phyloP scores from a whole-genome alignment of 148 eudicot species.

The Persicaria tinctoria region DNA sequence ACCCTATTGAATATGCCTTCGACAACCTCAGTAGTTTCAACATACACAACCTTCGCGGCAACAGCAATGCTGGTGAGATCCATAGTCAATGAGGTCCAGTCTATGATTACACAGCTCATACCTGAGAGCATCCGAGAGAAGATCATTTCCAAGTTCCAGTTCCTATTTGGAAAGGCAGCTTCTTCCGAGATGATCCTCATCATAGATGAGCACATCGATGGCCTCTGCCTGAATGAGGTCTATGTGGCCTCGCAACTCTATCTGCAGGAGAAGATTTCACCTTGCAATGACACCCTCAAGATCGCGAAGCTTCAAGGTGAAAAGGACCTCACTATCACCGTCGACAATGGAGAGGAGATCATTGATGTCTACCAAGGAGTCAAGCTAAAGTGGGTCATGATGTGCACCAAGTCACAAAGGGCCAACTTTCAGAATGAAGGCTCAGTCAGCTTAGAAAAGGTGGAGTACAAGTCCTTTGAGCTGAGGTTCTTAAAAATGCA shows the following conservation, averaged over 20 bases:
- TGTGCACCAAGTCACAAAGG: not conserved
- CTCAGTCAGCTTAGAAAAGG: not conserved
- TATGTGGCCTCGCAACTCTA: not conserved
- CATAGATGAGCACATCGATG: not conserved
- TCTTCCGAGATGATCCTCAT: not conserved
- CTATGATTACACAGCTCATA: not conserved
- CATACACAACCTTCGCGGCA: not conserved
- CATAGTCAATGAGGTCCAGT: not conserved
- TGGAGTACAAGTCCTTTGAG: not conserved
- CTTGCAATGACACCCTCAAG: not conserved
- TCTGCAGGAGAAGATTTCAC: not conserved
- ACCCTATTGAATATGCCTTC: not conserved
- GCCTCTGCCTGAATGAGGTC: not conserved
- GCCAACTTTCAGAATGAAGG: not conserved
- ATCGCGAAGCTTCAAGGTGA: not conserved
- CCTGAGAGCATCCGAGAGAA: not conserved
- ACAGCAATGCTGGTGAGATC: not conserved
- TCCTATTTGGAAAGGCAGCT: too few species aligned
- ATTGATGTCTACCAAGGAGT: not conserved
- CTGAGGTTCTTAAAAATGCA: not conserved
- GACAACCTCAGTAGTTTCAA: not conserved
- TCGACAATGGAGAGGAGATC: constrained; percentile 8
- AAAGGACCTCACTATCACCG: not conserved
- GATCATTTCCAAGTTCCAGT: not conserved
- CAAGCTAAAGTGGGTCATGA: not conserved